Conservation (phyloP, 768 basidiomycete species). For the Mycena belliarum region DNA sequence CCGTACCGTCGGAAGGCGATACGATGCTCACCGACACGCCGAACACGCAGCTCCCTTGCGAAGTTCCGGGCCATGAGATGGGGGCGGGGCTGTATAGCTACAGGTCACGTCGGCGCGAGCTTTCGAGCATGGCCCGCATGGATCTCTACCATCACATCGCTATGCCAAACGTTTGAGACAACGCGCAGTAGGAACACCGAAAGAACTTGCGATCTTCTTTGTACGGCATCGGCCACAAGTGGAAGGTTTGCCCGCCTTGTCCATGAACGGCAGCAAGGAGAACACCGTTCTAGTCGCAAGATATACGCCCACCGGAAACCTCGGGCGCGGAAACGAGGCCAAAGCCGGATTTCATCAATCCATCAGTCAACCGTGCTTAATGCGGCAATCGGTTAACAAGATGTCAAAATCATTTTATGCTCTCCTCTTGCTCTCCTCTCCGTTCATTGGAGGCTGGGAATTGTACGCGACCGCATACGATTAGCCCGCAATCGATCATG, state of each 20-base stretch:
- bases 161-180: not conserved
- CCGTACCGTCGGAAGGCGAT: not conserved
- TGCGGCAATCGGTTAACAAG: too few species aligned
- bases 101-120: slow-evolving; percentile 8
- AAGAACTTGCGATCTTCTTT: slow-evolving; percentile 18
- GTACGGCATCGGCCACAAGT: slow-evolving; percentile 16
- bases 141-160: slow-evolving; percentile 14
- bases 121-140: slow-evolving; percentile 15
- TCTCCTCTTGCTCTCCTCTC: too few species aligned
- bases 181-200: not conserved
- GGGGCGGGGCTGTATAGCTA: slow-evolving; percentile 3
- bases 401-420: too few species aligned
- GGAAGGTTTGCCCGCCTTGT: slow-evolving; percentile 4
- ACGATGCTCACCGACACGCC: slow-evolving; percentile 17
- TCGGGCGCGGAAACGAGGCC: too few species aligned
- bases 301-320: too few species aligned
- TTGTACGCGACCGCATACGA: too few species aligned
- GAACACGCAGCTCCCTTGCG: slow-evolving; percentile 22
- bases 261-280: slow-evolving; percentile 2
- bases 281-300: not conserved
- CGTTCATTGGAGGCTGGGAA: too few species aligned
- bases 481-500: too few species aligned
- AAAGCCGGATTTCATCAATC: too few species aligned
- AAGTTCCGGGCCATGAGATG: slow-evolving; percentile 12
- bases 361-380: too few species aligned